Evolutionary conservation across 2,329 filamentous ascomycete genomes (phyloP), one percentile per base, ranked within the genome.

Genomic region (Cryoendolithus antarcticus): DNA sequence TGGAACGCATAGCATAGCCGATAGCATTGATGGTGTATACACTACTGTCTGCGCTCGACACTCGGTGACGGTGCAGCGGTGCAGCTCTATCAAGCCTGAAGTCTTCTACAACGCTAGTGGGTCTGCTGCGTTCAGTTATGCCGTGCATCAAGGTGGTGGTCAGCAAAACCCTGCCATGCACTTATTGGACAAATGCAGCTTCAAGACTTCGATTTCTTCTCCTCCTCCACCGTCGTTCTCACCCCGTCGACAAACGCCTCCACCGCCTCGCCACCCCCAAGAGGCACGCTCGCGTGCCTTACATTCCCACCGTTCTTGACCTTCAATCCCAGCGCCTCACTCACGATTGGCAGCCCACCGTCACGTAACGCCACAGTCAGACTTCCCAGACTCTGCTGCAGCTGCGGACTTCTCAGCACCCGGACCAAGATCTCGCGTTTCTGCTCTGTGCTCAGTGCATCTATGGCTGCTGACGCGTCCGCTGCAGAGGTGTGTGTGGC

Each of bases 161-260:
- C 15, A 5, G 15, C 15, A 19, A 19, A 19, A 5, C 15, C 15
- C 15, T 19, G 15, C 15, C 15, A 19, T 19, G 15, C 15, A 19
- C 15, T 19, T 19, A 19, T 19, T 19, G 15, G 15, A 19, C 15
- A 5, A 19, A 19, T 19, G 15, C 15, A 19, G 5, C 15, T 19
- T 19, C 15, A 19, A 19, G 15, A 19, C 9, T 40, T 36, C 30
- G 35, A 31, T 24, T 35, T 31, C 21, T 40, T 27, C 6, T 65
- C 69, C 49, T 81, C 73, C 62, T 83, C 72, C 1, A 86, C 81
- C 4, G 76, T 79, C 64, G 75, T 80, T 70, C 82, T 91, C 35
- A 95, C 79, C 3, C 89, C 91, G 40, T 93, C 76, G 15, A 98
- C 72, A 62, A 98, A 98, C 3, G 83, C 84, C 64, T 93, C 81